phyloP scores from a whole-genome alignment of 306 rosid genomes.

The Dalbergia cochinchinensis region DNA sequence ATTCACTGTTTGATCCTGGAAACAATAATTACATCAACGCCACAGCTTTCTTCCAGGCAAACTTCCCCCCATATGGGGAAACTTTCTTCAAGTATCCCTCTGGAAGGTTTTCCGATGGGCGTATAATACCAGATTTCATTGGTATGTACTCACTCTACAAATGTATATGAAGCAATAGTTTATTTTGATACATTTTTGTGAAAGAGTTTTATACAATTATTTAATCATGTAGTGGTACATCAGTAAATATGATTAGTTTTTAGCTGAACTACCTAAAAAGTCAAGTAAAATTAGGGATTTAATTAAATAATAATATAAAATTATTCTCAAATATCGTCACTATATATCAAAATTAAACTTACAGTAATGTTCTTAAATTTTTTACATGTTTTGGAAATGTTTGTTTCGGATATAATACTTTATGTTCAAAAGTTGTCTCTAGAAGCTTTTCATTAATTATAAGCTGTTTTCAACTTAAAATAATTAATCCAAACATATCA shows the following conservation, averaged over 20 bases:
- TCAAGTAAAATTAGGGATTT: too few species aligned
- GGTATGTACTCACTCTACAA: constrained; percentile 36
- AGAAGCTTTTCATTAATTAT: too few species aligned
- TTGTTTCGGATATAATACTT: too few species aligned
- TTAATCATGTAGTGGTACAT: too few species aligned
- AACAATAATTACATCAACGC: constrained; percentile 61
- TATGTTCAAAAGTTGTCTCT: too few species aligned
- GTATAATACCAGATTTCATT: constrained; percentile 54
- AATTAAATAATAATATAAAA: too few species aligned
- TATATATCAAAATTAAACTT: too few species aligned
- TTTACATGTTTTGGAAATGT: neutral
- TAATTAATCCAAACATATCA: neutral
- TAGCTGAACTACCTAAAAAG: too few species aligned
- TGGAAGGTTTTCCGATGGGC: constrained; percentile 64
- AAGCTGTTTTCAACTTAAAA: neutral
- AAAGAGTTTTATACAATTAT: too few species aligned
- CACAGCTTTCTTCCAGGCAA: constrained; percentile 33
- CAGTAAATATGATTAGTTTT: too few species aligned
- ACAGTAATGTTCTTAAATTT: neutral
- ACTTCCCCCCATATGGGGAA: constrained; percentile 57
- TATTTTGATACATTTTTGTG: too few species aligned
- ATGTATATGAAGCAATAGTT: neutral
- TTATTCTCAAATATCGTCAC: too few species aligned
- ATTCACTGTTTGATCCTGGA: constrained; percentile 68
- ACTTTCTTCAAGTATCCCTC: constrained; percentile 55